These are phyloP conservation scores for Rhizopus sp. DNA, from an alignment of 371 early-diverging fungal species.

Conservation along the genomic window DNA sequence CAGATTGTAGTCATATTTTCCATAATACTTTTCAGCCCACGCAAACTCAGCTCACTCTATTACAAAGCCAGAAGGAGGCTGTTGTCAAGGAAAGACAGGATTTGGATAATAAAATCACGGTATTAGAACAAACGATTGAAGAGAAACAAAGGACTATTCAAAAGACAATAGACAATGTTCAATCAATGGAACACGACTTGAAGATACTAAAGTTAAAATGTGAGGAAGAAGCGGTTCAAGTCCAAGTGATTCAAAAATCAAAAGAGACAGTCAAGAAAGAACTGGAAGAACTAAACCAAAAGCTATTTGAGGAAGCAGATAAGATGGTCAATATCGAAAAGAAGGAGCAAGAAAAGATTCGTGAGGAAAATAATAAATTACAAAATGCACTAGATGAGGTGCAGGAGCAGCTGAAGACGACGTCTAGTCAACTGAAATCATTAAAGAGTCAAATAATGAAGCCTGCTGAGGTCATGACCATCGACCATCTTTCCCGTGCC, in stretches of 20 bases:
- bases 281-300: slow-evolving; percentile 66
- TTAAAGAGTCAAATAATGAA: slow-evolving; percentile 38
- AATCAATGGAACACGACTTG: slow-evolving; percentile 25
- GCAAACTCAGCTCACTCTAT: slow-evolving; percentile 6
- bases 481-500: slow-evolving; percentile 24
- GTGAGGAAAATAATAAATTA: slow-evolving; percentile 32
- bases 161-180: slow-evolving; percentile 4
- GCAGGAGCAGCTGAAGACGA: slow-evolving; percentile 51
- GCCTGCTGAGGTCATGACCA: neutral
- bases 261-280: slow-evolving; percentile 69
- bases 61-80: slow-evolving; percentile 2
- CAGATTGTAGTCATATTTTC: neutral
- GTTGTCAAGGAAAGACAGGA: slow-evolving; percentile 6
- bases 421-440: slow-evolving; percentile 55
- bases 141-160: slow-evolving; percentile 8
- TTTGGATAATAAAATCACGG: slow-evolving; percentile 2
- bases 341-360: slow-evolving; percentile 44
- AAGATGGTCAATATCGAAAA: slow-evolving; percentile 68
- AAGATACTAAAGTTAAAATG: slow-evolving; percentile 23
- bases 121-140: slow-evolving; percentile 1
- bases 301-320: slow-evolving; percentile 75
- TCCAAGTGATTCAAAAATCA: slow-evolving; percentile 62
- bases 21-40: slow-evolving; percentile 2
- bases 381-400: slow-evolving; percentile 15
- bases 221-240: slow-evolving; percentile 60